Conservation (phyloP, 1,284 basidiomycete species). For the Quambalaria eucalypti region DNA sequence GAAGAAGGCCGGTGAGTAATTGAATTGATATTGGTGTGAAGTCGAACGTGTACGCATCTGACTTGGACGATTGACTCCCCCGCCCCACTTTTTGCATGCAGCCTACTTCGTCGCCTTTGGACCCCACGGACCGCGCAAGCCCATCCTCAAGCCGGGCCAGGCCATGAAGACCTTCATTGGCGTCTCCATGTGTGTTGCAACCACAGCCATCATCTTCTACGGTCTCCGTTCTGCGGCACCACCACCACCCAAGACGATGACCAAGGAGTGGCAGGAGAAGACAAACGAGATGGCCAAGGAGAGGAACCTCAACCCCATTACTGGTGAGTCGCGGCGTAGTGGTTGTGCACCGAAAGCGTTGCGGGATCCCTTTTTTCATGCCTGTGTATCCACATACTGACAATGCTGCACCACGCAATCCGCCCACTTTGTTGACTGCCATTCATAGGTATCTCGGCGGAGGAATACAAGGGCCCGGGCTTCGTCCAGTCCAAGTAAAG, state of each 20-base stretch:
- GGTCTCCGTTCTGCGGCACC: conserved; percentile 57
- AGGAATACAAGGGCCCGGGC: conserved; percentile 65
- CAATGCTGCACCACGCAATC: conserved; percentile 5
- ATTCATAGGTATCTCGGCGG: conserved; percentile 16
- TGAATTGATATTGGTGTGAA: background rate
- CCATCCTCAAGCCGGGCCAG: conserved; percentile 65
- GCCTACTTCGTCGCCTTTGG: conserved; percentile 97
- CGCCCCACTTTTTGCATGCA: conserved; percentile 47
- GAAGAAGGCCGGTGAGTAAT: conserved; percentile 89
- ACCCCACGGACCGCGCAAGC: conserved; percentile 84
- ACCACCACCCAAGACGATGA: conserved; percentile 70
- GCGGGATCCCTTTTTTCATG: too few relatives aligned
- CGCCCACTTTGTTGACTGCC: conserved; percentile 1
- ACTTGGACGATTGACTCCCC: too few relatives aligned
- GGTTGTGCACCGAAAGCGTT: too few relatives aligned
- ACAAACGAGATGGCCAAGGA: conserved; percentile 71
- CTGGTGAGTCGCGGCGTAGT: conserved; percentile 57
- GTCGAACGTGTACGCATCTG: background rate
- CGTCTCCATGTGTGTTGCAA: conserved; percentile 57
- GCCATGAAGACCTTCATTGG: conserved; percentile 61
- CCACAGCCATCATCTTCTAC: conserved; percentile 57
- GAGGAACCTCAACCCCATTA: conserved; percentile 77
- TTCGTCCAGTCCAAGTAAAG: conserved; percentile 18
- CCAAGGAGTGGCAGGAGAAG: conserved; percentile 89
- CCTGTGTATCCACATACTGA: too few relatives aligned